Evolutionary conservation across 805 yeast genomes (phyloP).

Genomic region (Pichia nakasei): DNA sequence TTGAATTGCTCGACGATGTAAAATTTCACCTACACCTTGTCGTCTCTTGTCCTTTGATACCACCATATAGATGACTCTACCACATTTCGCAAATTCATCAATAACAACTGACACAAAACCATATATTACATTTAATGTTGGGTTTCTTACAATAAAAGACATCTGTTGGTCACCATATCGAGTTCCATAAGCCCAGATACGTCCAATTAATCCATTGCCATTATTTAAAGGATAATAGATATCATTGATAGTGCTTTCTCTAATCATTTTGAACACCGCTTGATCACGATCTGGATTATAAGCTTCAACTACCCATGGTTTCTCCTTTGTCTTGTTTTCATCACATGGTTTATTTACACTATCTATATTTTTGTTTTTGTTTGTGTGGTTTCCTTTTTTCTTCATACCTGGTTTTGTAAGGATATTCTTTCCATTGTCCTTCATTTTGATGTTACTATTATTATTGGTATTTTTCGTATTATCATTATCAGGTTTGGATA

Average conservation of each 20-base stretch:
- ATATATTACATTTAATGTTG: conserved; percentile 44
- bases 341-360: neutral
- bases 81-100: conserved; percentile 28
- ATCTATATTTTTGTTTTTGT: no score
- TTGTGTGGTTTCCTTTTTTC: no score
- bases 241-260: conserved; percentile 23
- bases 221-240: conserved; percentile 3
- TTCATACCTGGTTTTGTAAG: no score
- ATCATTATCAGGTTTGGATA: no score
- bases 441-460: no score
- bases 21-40: conserved; percentile 47
- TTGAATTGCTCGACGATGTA: conserved; percentile 44
- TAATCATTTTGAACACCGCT: conserved; percentile 38
- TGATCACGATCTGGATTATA: conserved; percentile 42
- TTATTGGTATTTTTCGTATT: no score
- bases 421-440: neutral
- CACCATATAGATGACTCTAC: conserved; percentile 37
- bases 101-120: conserved; percentile 51
- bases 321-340: conserved; percentile 11
- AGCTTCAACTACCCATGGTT: conserved; percentile 51
- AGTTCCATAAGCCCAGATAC: conserved; percentile 12
- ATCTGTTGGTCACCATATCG: conserved; percentile 26
- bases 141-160: conserved; percentile 50
- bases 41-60: conserved; percentile 47
- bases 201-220: neutral